Percentiles rank a stretch among this genome's conserved stretches.
Conservation (phyloP, 2,329 filamentous ascomycete genomes). For the Venturia asperata region DNA sequence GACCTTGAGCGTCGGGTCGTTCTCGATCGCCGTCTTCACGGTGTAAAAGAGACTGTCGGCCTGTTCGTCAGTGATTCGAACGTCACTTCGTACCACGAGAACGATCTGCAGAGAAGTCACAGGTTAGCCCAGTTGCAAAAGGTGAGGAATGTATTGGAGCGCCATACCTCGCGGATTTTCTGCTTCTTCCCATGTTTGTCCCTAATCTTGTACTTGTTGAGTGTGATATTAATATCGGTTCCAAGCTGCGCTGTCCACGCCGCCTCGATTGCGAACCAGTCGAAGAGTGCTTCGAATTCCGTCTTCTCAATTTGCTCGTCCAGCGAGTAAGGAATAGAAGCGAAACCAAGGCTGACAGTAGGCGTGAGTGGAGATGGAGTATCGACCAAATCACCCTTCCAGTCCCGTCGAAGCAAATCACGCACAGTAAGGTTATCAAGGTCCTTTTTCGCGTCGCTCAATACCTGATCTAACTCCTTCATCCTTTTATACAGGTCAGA, state of each 20-base stretch:
- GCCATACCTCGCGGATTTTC: constrained; percentile 35
- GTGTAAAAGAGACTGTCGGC: constrained; percentile 38
- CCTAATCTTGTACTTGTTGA: constrained; percentile 42
- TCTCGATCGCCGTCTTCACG: constrained; percentile 38
- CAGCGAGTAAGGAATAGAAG: constrained; percentile 41
- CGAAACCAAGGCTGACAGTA: constrained; percentile 41
- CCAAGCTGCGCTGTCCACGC: constrained; percentile 42
- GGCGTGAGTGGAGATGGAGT: constrained; percentile 41
- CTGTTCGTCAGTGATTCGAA: constrained; percentile 39
- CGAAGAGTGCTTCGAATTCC: constrained; percentile 41
- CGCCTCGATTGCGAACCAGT: constrained; percentile 44
- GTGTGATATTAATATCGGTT: constrained; percentile 38
- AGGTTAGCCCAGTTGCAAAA: neutral
- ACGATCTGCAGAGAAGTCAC: constrained; percentile 31
- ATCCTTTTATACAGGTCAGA: constrained; percentile 36
- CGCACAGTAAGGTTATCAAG: constrained; percentile 37
- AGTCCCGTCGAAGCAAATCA: constrained; percentile 42
- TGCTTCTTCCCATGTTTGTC: constrained; percentile 35
- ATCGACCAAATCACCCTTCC: constrained; percentile 43
- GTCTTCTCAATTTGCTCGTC: constrained; percentile 42
- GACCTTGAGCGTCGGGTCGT: constrained; percentile 32
- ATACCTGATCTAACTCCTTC: constrained; percentile 36
- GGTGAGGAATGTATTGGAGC: neutral
- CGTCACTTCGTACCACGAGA: constrained; percentile 39
- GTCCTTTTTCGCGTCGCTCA: constrained; percentile 38